Base-by-base conservation (phyloP, 768 basidiomycete species). In the Leccinum arenicola region DNA sequence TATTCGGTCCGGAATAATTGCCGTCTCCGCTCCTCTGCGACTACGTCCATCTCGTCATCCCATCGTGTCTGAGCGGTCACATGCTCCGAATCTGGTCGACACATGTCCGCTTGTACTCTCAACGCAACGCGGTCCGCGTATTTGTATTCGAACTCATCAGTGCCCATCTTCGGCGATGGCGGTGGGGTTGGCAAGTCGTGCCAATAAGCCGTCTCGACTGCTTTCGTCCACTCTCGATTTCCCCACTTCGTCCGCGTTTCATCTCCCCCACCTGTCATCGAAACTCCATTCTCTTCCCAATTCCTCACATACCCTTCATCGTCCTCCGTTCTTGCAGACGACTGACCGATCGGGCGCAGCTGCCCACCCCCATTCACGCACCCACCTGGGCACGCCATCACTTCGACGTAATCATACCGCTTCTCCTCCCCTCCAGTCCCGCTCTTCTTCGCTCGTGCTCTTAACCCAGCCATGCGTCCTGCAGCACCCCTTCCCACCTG, bases 311-410 rank as follows among this genome's bases (percentile, higher is more conserved):
- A 86, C 9, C 89, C 89, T 70, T 93, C 91, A 55, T 76, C 84
- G 67, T 93, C 82, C 52, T 57, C 65, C n/a, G 57, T 56, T 43
- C 69, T 68, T 47, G 70, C 70, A 27, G 65, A 55, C 7, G 55
- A 56, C 47, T 62, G 62, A 48, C 60, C 43, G 48, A 57, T 60
- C 23, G 61, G 63, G 35, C 67, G 61, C 45, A 73, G 73, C 77
- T 98, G 97, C 6, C 97, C 97, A 21, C 96, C 97, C 8, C 97
- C 97, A 70, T 98, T 98, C 45, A 97, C 93, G 72, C 97, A 98
- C 17, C 97, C 97, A 0, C 89, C 87, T 0, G 97, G 97, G 77
- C 97, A 99, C 35, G 97, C 97, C 97, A 99, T 98, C 62, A 99
- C 94, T 70, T 97, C 95, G 43, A 96, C 87, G 72, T 94, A 97